phyloP scores from a whole-genome alignment of 2,329 filamentous ascomycete species.

The Periconia digitata region DNA sequence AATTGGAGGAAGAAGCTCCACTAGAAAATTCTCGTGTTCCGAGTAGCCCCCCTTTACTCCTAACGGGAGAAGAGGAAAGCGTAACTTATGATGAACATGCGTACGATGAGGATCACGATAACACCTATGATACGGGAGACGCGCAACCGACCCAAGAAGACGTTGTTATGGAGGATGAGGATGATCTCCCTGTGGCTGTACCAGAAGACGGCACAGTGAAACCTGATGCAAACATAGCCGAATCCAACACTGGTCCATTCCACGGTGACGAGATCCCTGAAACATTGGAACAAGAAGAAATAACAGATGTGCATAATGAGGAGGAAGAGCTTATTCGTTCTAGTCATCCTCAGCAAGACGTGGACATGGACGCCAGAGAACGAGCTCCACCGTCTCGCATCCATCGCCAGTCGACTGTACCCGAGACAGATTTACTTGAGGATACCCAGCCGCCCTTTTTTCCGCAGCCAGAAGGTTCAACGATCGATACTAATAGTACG shows the following conservation, averaged over 20 bases:
- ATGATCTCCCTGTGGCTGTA: slow-evolving; percentile 23
- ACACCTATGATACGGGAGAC: slow-evolving; percentile 17
- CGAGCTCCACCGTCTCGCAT: slow-evolving; percentile 12
- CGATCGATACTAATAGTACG: slow-evolving; percentile 20
- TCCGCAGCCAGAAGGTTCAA: slow-evolving; percentile 5
- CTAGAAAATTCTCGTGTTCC: slow-evolving; percentile 30
- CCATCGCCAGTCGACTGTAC: slow-evolving; percentile 32
- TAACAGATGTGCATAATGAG: slow-evolving; percentile 2
- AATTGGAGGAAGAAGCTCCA: slow-evolving; percentile 8
- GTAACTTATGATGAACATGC: slow-evolving; percentile 26
- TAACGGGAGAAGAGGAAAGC: slow-evolving; percentile 14
- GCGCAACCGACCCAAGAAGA: slow-evolving; percentile 15
- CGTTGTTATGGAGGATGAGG: slow-evolving; percentile 20
- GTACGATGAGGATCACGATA: slow-evolving; percentile 28
- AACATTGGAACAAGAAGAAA: slow-evolving; percentile 18
- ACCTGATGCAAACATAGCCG: neutral
- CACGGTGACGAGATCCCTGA: slow-evolving; percentile 27
- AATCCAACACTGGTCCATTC: slow-evolving; percentile 4
- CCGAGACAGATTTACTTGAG: slow-evolving; percentile 37
- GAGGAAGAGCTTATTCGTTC: slow-evolving; percentile 13
- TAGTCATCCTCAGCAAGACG: slow-evolving; percentile 6
- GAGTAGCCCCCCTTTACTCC: slow-evolving; percentile 38
- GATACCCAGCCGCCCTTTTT: slow-evolving; percentile 36
- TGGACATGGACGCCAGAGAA: neutral
- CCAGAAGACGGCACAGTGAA: slow-evolving; percentile 15